A percentile compares a stretch with the other conserved stretches of the same genome.
phyloP scores from a whole-genome alignment of 2,329 filamentous ascomycete species.

The Cladobotryum protrusum region DNA sequence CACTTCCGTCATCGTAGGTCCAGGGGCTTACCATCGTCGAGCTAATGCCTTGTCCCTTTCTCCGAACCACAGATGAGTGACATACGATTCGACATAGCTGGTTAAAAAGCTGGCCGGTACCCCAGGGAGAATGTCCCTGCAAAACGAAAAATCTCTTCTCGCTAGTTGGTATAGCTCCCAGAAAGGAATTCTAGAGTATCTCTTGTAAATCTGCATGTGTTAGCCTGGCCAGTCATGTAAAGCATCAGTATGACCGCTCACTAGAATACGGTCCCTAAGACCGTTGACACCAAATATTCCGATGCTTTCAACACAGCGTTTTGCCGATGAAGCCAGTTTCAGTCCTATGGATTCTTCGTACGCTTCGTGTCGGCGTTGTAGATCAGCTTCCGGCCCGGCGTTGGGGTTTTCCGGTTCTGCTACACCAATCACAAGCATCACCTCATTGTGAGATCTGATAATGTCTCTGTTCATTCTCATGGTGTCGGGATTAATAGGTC shows the following conservation, averaged over 20 bases:
- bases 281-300: constrained; percentile 48
- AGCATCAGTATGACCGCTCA: constrained; percentile 17
- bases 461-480: constrained; percentile 50
- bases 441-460: constrained; percentile 56
- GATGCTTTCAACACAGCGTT: constrained; percentile 32
- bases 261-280: constrained; percentile 48
- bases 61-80: constrained; percentile 20
- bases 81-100: constrained; percentile 22
- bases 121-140: constrained; percentile 27
- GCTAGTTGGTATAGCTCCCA: constrained; percentile 33
- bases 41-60: constrained; percentile 18
- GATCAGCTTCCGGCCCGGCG: constrained; percentile 34
- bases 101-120: constrained; percentile 25
- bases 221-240: constrained; percentile 3
- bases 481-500: constrained; percentile 49
- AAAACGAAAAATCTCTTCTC: constrained; percentile 24
- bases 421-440: constrained; percentile 57
- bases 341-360: constrained; percentile 44
- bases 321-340: constrained; percentile 29
- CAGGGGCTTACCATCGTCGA: constrained; percentile 22
- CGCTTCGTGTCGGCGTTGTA: constrained; percentile 36
- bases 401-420: constrained; percentile 49
- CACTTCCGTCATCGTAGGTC: background rate
- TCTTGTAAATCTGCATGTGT: constrained; percentile 42
- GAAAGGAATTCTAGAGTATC: constrained; percentile 44